Conservation (phyloP, 371 early-diverging fungal species). For the Actinomucor elegans region DNA sequence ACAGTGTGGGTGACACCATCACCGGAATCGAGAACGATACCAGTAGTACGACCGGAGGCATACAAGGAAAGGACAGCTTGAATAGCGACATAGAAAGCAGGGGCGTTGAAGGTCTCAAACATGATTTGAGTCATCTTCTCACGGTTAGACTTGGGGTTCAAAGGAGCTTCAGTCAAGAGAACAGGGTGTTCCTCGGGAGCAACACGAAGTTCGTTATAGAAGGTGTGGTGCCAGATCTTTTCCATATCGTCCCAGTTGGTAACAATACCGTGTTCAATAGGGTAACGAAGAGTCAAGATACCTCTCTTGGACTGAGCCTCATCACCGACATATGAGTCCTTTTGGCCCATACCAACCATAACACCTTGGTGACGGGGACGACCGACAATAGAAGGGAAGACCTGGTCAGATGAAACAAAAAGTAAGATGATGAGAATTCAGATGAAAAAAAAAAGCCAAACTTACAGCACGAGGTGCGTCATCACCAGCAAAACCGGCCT, state of each 20-base stretch:
- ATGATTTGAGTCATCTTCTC: constrained; percentile 99
- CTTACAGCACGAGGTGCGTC: constrained; percentile 99
- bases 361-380: constrained; percentile 99
- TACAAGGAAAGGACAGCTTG: constrained; percentile 98
- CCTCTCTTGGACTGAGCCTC: constrained; percentile 99
- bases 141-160: constrained; percentile 99
- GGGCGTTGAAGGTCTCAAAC: constrained; percentile 99
- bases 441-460: constrained; percentile 16
- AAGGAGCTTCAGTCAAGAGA: constrained; percentile 98
- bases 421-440: neutral
- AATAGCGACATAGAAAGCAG: constrained; percentile 99
- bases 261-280: constrained; percentile 99
- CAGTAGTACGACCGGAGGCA: constrained; percentile 99
- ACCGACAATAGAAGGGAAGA: constrained; percentile 99
- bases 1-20: constrained; percentile 99
- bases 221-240: constrained; percentile 99
- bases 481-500: constrained; percentile 99
- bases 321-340: constrained; percentile 99
- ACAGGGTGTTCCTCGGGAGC: constrained; percentile 98
- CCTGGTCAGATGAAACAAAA: constrained; percentile 42
- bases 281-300: constrained; percentile 98
- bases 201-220: constrained; percentile 83
- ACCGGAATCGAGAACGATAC: constrained; percentile 99
- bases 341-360: constrained; percentile 99
- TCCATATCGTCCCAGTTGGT: constrained; percentile 99